Evolutionary conservation across 495 filamentous ascomycete genomes (phyloP), one percentile per base, ranked within the genome.

Genomic region (Penicillium soppii): DNA sequence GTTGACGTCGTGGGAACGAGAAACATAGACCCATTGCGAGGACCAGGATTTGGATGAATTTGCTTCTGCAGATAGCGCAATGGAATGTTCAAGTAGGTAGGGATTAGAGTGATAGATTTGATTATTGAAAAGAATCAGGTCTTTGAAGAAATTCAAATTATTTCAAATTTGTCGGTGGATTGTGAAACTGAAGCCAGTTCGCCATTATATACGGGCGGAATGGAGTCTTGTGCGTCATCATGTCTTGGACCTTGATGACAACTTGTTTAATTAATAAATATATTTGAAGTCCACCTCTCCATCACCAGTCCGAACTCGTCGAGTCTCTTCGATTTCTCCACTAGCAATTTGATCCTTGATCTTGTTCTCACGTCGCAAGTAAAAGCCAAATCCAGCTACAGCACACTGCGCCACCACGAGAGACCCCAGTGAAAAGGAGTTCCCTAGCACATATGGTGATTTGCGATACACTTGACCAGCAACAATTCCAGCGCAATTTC

Each of bases 401-500:
- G 70, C 45, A 0, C 66, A 12, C 54, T 78, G 74, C 0, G 67
- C 57, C 7, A 79, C 53, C 0, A 65, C 67, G 20, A 79, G 43
- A 1, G 75, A 53, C 0, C 70, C 76, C n/a, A 80, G 50, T 0
- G 73, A 76, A 41, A 79, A 80, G 5, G 62, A 52, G 39, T 81
- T 75, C 0, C 78, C 78, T 7, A 81, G 54, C 9, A 73, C 67
- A 50, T 80, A 82, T 6, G 79, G 79, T n/a, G 69, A 59, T 0
- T 54, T 65, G 7, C 75, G 68, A 57, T 81, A 82, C 1, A 82
- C 71, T 53, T 82, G 79, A 0, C 75, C 76, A 0, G 74, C 74
- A 5, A 82, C 72, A 16, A 82, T 75, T 8, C 76, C 79, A 0
- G 79, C 81, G 15, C 71, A 75, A 43, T 84, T 85, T 0, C 76